Evolutionary conservation across 2,329 filamentous ascomycete species (phyloP).

Genomic region (Cytospora piceae): DNA sequence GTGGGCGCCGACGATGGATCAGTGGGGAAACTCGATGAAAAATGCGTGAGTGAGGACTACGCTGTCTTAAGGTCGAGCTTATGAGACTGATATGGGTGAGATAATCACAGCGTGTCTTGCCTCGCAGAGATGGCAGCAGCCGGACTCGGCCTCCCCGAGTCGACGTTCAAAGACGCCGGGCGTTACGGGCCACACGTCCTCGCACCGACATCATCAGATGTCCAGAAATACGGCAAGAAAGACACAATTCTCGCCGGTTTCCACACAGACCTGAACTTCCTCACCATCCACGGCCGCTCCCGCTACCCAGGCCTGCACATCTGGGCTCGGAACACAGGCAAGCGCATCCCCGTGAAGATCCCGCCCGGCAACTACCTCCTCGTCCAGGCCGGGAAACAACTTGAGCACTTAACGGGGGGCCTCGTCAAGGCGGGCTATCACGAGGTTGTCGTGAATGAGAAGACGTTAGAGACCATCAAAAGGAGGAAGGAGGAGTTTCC

Average conservation of each 20-base stretch:
- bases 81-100: neutral
- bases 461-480: conserved; percentile 53
- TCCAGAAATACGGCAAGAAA: conserved; percentile 53
- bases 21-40: conserved; percentile 65
- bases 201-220: conserved; percentile 63
- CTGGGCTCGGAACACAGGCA: conserved; percentile 66
- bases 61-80: neutral
- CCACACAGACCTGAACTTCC: conserved; percentile 67
- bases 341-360: conserved; percentile 61
- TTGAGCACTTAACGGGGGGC: conserved; percentile 64
- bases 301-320: conserved; percentile 65
- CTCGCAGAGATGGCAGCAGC: conserved; percentile 63
- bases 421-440: conserved; percentile 65
- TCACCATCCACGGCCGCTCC: conserved; percentile 66
- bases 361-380: conserved; percentile 61
- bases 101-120: conserved; percentile 51
- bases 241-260: conserved; percentile 66
- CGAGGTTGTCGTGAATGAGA: conserved; percentile 62
- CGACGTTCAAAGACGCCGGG: conserved; percentile 58
- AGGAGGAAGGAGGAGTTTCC: conserved; percentile 47
- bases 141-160: conserved; percentile 56
- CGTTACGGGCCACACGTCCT: conserved; percentile 64
- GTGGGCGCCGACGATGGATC: conserved; percentile 59
- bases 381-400: conserved; percentile 66
- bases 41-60: conserved; percentile 50